Base-by-base conservation (phyloP, 108 stramenopile species). In the Asterionellopsis glacialis region DNA sequence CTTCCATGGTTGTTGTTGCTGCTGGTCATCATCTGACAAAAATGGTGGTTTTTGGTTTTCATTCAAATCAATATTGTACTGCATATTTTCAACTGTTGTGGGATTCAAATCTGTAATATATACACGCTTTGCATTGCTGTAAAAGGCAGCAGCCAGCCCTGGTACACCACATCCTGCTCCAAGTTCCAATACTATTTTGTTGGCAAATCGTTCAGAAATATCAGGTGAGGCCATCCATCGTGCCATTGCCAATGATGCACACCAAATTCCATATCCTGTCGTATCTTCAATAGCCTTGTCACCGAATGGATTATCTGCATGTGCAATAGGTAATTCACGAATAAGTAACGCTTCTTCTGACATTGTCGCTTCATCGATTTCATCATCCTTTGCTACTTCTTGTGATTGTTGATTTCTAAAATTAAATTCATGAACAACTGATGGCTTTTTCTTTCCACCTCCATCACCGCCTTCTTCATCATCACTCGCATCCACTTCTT, bases 211-310 rank as follows among this genome's bases (percentile, higher is more conserved):
- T 15, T 39, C 33, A 10, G 42, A 26, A 62, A 73, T 72, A 16
- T 59, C 44, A 0, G 48, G 41, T 9, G 75, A 64, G 11, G 79
- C 74, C 67, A 88, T 57, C 93, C 93, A 95, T 49, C 87, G 74
- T 13, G 88, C 85, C 75, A 84, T 73, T 43, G 88, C 81, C 23
- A 92, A 59, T 5, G 84, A 80, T 12, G 92, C 85, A 27, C 81
- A 82, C 92, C 92, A 94, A 28, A 95, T 83, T 11, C 83, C 85
- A 9, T 88, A 69, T 1, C 93, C 93, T 10, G 93, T 95, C 9
- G 91, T 93, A 70, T 93, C 91, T 55, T 76, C 63, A 18, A 69
- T 74, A 13, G 77, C 70, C 21, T 63, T 56, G 27, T 81, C 76
- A 10, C 85, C 88, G 59, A 89, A 89, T 7, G 87, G 87, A 67